Percentiles rank a stretch among this genome's conserved stretches.
phyloP scores from a whole-genome alignment of 192 early-diverging fungal species.

The Backusella circina region DNA sequence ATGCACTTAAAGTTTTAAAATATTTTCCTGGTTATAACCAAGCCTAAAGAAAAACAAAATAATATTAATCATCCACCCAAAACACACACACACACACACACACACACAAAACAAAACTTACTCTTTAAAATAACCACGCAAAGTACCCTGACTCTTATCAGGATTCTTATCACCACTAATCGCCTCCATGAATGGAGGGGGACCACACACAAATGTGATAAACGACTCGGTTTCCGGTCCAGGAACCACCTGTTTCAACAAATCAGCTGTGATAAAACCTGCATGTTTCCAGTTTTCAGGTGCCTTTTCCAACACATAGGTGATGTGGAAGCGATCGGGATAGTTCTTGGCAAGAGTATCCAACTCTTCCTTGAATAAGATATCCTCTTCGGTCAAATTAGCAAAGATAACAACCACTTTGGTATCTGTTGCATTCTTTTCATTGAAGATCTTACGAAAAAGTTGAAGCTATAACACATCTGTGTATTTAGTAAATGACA shows the following conservation, averaged over 20 bases:
- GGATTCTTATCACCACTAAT: conserved; percentile 79
- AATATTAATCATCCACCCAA: background rate
- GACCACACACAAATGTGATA: conserved; percentile 54
- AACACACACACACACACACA: background rate
- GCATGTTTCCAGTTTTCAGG: conserved; percentile 65
- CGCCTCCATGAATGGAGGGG: conserved; percentile 62
- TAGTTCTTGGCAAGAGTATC: conserved; percentile 51
- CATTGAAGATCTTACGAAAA: conserved; percentile 55
- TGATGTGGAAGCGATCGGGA: conserved; percentile 62
- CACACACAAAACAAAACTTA: conserved; percentile 20
- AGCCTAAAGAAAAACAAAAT: background rate
- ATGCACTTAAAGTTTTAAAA: conserved; percentile 1
- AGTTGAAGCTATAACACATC: conserved; percentile 45
- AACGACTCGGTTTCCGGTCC: conserved; percentile 43
- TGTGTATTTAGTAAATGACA: background rate
- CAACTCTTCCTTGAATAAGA: conserved; percentile 62
- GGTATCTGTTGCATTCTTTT: conserved; percentile 52
- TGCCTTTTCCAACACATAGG: conserved; percentile 64
- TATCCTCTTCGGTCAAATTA: conserved; percentile 67
- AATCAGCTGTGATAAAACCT: conserved; percentile 72
- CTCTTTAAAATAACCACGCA: conserved; percentile 81
- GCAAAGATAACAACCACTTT: conserved; percentile 69
- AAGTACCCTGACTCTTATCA: conserved; percentile 79
- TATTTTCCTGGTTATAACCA: background rate
- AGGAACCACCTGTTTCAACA: conserved; percentile 70